Evolutionary conservation across 441 rosid genomes (phyloP).

Genomic region (Syzygium syzygioides): DNA sequence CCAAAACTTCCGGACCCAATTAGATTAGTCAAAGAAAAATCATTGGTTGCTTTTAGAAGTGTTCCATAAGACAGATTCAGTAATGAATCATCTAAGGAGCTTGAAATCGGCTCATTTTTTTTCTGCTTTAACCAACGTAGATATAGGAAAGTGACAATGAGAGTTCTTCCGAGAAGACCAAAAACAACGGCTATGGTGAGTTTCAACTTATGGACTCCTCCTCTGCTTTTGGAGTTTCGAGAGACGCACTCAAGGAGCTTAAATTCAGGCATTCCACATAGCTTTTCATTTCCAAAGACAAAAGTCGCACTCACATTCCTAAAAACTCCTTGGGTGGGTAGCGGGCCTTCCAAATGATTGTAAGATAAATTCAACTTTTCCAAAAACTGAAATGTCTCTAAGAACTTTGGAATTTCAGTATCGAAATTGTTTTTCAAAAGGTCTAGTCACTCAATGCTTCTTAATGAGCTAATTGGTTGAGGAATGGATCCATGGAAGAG

Average conservation of each 20-base stretch:
- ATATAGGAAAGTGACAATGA: neutral
- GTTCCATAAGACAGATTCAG: neutral
- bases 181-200: neutral
- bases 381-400: no score
- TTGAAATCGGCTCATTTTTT: neutral
- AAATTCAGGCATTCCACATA: neutral
- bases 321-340: no score
- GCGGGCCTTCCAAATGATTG: no score
- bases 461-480: neutral
- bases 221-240: neutral
- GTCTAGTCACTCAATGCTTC: neutral
- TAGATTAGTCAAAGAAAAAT: neutral
- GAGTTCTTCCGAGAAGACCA: neutral
- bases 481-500: neutral
- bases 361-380: no score
- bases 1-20: neutral
- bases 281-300: no score
- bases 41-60: neutral
- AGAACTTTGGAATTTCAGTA: no score
- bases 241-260: neutral
- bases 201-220: neutral
- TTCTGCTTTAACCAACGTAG: neutral
- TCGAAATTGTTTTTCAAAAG: no score
- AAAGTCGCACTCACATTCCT: no score
- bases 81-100: neutral